Base-by-base conservation (phyloP, 495 filamentous ascomycete genomes). In the Penicillium lividum region DNA sequence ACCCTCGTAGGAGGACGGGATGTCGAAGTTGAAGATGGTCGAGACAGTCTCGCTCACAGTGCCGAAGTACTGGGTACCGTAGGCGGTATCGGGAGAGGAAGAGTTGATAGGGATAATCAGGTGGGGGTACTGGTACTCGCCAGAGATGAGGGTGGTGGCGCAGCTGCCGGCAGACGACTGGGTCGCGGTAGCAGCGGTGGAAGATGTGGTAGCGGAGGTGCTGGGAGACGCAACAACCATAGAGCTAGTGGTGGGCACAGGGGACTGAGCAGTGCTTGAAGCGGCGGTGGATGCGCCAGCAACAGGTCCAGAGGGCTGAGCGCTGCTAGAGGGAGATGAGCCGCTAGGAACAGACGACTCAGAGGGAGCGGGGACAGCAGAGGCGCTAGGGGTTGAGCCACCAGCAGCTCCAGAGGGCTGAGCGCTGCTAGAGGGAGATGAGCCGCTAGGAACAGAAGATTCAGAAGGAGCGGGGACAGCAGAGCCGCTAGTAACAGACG, bases 1-100 rank as follows among this genome's bases (percentile, higher is more conserved):
- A 47, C 77, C 82, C 40, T 75, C 65, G 65, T 82, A 74, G 10
- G 67, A 66, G 0, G 65, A 29, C 0, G 84, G 85, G 43, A 90
- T 80, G 65, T 88, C 85, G 71, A 91, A 91, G 70, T 86, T 86
- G 80, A 89, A 91, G 45, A 86, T 69, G 16, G 77, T 80, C 34
- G 86, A 87, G 57, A 84, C 70, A 27, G 77, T 80, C 4, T 77
- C 63, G 4, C 77, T 78, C 30, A 89, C 72, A 7, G 78, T 74
- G 36, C 85, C 86, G 56, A 80, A 82, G 67, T 71, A 79, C 0
- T 72, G 74, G 13, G 80, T 85, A 8, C 85, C 86, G 15, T 68
- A 64, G 3, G 86, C 75, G 0, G 57, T 69, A 61, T 79, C 63
- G 4, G 87, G 84, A 34, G 73, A 59, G n/a, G 77, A 64, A 5